Percentiles rank a stretch among this genome's conserved stretches.
Conservation (phyloP, 257 asterid species). For the Nicotiana otophora region DNA sequence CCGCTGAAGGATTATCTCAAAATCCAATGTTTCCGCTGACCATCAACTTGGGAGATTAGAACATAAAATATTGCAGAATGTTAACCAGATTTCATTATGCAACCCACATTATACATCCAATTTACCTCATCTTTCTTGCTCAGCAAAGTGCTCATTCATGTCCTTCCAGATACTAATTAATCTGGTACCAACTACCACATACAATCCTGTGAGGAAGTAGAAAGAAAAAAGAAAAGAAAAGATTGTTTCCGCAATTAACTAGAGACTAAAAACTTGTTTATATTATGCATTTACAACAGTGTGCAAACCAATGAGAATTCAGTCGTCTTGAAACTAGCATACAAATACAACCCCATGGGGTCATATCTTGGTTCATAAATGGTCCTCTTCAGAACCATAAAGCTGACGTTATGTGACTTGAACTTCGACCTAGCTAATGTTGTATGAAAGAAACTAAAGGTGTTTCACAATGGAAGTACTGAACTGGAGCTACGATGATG, state of each 20-base stretch:
- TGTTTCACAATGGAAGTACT: conserved; percentile 11
- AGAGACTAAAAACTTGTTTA: background rate
- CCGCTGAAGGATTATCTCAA: background rate
- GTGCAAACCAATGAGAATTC: background rate
- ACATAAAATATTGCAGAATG: background rate
- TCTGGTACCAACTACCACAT: background rate
- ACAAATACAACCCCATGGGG: background rate
- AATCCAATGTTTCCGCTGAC: background rate
- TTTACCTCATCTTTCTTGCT: background rate
- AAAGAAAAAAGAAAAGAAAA: background rate
- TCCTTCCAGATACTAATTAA: background rate
- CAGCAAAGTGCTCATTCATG: background rate
- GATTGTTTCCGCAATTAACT: background rate
- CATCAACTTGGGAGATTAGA: background rate
- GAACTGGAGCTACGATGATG: conserved; percentile 11
- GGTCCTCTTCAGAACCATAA: background rate
- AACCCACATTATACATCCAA: background rate
- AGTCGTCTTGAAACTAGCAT: background rate
- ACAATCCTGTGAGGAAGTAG: background rate
- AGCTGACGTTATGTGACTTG: background rate
- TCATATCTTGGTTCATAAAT: background rate
- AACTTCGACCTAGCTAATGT: background rate
- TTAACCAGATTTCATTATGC: background rate
- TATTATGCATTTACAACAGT: background rate
- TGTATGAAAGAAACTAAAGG: background rate